Evolutionary conservation across 2,329 filamentous ascomycete species (phyloP).

Genomic region (Cephalotrichum gorgonifer): DNA sequence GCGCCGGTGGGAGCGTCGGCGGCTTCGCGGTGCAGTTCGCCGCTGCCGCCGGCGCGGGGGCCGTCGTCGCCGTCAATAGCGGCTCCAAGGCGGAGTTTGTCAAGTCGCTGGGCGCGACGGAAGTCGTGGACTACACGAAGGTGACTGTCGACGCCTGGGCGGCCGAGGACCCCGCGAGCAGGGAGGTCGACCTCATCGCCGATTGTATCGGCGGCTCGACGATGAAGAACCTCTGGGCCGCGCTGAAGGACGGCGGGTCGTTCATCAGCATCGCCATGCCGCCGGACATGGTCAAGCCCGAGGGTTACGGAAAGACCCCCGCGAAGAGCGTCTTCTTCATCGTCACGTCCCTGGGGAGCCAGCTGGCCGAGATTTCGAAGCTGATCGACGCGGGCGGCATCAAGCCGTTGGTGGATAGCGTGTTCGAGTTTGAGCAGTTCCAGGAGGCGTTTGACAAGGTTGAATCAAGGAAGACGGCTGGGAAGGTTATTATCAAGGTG

Average conservation of each 20-base stretch:
- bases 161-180: conserved; percentile 11
- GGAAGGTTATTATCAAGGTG: conserved; percentile 28
- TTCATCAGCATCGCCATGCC: conserved; percentile 22
- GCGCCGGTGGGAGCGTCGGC: conserved; percentile 27
- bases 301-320: conserved; percentile 15
- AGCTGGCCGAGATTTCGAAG: conserved; percentile 21
- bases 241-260: conserved; percentile 21
- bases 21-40: conserved; percentile 28
- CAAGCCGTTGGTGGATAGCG: conserved; percentile 25
- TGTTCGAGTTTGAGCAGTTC: conserved; percentile 26
- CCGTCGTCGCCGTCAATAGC: conserved; percentile 23
- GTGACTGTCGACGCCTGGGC: conserved; percentile 20
- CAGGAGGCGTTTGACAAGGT: conserved; percentile 25
- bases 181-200: conserved; percentile 22
- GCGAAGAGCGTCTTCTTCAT: conserved; percentile 23
- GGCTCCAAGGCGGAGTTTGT: conserved; percentile 18
- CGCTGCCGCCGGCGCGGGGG: conserved; percentile 19
- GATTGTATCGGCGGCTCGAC: conserved; percentile 25
- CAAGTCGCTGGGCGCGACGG: conserved; percentile 21
- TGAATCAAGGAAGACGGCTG: conserved; percentile 21
- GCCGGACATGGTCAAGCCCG: conserved; percentile 14
- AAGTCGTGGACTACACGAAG: conserved; percentile 24
- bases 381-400: conserved; percentile 20
- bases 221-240: conserved; percentile 21
- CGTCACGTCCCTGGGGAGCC: conserved; percentile 23